These are phyloP conservation scores for Aspergillus campestris DNA, from an alignment of 495 filamentous ascomycete species.

Conservation along the genomic window DNA sequence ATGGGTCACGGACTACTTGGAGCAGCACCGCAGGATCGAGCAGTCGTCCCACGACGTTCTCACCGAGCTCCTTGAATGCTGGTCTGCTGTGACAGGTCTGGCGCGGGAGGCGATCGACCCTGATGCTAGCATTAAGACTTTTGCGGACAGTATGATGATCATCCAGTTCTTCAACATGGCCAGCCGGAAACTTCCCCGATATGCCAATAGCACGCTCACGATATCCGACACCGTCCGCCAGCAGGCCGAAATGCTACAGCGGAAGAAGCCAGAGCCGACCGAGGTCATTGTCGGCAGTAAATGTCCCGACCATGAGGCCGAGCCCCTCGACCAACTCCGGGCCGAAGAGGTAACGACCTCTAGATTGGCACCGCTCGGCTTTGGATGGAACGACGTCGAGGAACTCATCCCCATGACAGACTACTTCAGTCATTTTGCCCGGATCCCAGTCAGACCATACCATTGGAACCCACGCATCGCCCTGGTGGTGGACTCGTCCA, in stretches of 20 bases:
- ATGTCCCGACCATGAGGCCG: too few species aligned
- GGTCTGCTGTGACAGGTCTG: constrained; percentile 5
- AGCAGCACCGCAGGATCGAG: not conserved
- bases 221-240: constrained; percentile 1
- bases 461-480: too few species aligned
- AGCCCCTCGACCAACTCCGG: too few species aligned
- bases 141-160: constrained; percentile 11
- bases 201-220: not conserved
- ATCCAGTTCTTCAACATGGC: constrained; percentile 9
- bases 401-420: too few species aligned
- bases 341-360: too few species aligned
- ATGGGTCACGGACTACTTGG: constrained; percentile 10
- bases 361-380: too few species aligned
- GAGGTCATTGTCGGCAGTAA: too few species aligned
- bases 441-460: too few species aligned
- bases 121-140: constrained; percentile 4
- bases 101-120: constrained; percentile 1
- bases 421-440: too few species aligned
- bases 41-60: not conserved
- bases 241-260: constrained; percentile 2
- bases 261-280: too few species aligned
- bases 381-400: too few species aligned
- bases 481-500: too few species aligned
- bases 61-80: not conserved
- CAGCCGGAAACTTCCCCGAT: not conserved